Evolutionary conservation across 2,329 filamentous ascomycete genomes (phyloP).

Genomic region (Ascochyta fabae): DNA sequence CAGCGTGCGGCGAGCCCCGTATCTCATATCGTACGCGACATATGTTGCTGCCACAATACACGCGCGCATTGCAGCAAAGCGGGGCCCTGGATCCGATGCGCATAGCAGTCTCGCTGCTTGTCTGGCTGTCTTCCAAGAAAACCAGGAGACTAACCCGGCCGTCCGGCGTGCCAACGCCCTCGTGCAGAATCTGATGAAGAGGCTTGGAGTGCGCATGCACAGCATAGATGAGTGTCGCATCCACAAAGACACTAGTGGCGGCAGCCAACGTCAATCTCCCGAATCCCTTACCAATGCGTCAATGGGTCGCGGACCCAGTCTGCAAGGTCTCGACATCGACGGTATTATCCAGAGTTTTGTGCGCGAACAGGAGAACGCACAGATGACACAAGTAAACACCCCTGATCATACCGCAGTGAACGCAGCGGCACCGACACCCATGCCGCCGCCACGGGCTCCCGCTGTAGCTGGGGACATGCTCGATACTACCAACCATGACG

Average conservation of each 20-base stretch:
- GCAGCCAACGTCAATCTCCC: conserved; percentile 13
- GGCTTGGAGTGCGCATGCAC: conserved; percentile 43
- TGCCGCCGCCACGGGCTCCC: conserved; percentile 2
- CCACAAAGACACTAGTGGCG: conserved; percentile 14
- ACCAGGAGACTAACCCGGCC: conserved; percentile 59
- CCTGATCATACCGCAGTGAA: conserved; percentile 8
- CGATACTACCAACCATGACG: neutral
- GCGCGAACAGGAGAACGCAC: conserved; percentile 37
- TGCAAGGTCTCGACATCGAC: conserved; percentile 50
- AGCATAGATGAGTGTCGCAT: conserved; percentile 26
- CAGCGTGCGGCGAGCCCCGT: conserved; percentile 57
- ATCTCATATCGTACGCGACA: conserved; percentile 62
- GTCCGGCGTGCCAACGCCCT: conserved; percentile 56
- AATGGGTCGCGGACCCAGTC: conserved; percentile 21
- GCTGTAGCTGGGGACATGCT: neutral
- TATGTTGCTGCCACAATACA: conserved; percentile 63
- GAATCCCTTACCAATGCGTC: conserved; percentile 14
- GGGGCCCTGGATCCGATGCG: conserved; percentile 48
- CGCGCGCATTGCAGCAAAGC: conserved; percentile 57
- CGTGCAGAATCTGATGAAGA: conserved; percentile 55
- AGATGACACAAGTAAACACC: conserved; percentile 14
- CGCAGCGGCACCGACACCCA: conserved; percentile 7
- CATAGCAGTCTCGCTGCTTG: conserved; percentile 51
- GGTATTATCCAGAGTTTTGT: conserved; percentile 54
- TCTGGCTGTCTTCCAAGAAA: conserved; percentile 56